Percentiles rank a stretch among this genome's conserved stretches.
These are phyloP conservation scores for Fusarium torulosum DNA, from an alignment of 2,329 filamentous ascomycete species.

Conservation along the genomic window DNA sequence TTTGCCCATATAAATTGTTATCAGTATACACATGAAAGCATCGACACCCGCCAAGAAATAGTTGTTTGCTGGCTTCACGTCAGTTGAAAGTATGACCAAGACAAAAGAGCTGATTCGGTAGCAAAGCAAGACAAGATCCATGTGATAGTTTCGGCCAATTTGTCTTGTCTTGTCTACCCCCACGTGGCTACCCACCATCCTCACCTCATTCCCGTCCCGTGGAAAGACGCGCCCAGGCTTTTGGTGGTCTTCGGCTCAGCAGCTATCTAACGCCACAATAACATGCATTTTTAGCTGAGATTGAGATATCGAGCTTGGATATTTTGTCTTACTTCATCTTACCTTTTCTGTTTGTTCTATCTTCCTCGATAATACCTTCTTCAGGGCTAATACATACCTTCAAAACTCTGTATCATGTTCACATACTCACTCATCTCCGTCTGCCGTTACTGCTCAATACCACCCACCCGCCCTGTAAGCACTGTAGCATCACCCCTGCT, in stretches of 20 bases:
- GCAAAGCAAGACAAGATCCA: constrained; percentile 1
- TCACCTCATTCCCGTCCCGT: constrained; percentile 21
- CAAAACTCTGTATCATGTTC: not conserved
- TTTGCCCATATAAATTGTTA: too few species aligned
- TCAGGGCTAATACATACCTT: not conserved
- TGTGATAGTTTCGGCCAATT: constrained; percentile 23
- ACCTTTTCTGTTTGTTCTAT: accelerated
- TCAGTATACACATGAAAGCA: too few species aligned
- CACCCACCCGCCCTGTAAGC: constrained; percentile 31
- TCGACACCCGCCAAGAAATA: not conserved
- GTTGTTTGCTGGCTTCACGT: too few species aligned
- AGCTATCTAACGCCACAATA: constrained; percentile 29
- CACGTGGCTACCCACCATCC: constrained; percentile 38
- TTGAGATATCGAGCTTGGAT: not conserved
- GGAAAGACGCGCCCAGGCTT: constrained; percentile 13
- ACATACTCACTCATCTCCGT: constrained; percentile 6
- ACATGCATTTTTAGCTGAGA: not conserved
- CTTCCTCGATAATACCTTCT: accelerated
- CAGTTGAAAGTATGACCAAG: constrained; percentile 40
- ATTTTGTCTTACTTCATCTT: too few species aligned
- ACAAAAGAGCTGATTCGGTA: constrained; percentile 43
- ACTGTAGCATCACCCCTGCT: constrained; percentile 28
- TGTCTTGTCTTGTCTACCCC: constrained; percentile 13
- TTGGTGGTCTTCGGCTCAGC: constrained; percentile 14
- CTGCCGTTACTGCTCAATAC: not conserved